A percentile compares a stretch with the other conserved stretches of the same genome.
phyloP scores from a whole-genome alignment of 306 rosid species.

The Acacia acuminata region DNA sequence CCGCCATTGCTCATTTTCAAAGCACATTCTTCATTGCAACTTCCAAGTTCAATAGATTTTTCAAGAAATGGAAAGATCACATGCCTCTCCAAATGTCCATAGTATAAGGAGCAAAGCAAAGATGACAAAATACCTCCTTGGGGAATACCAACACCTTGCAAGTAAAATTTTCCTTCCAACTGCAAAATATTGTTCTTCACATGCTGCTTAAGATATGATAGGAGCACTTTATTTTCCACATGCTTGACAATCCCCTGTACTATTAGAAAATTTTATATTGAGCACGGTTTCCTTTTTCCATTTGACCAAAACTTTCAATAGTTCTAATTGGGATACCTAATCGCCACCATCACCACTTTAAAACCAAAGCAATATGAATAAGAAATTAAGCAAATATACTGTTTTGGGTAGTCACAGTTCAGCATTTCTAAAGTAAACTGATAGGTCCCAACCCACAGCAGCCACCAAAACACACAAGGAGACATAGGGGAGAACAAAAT shows the following conservation, averaged over 20 bases:
- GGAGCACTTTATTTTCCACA: conserved; percentile 47
- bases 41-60: conserved; percentile 42
- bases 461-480: not conserved
- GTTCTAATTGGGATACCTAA: not conserved
- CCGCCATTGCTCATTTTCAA: conserved; percentile 27
- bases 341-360: conserved; percentile 8
- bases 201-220: conserved; percentile 54
- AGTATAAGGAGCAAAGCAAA: conserved; percentile 81
- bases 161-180: conserved; percentile 67
- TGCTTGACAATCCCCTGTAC: conserved; percentile 48
- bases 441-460: not conserved
- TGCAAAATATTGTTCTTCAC: conserved; percentile 77
- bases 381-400: conserved; percentile 3
- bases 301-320: not conserved
- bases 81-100: conserved; percentile 71
- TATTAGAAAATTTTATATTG: conserved; percentile 24
- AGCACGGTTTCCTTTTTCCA: conserved; percentile 10
- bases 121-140: conserved; percentile 92
- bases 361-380: conserved; percentile 10
- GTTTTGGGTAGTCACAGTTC: not conserved
- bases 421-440: not conserved
- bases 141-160: conserved; percentile 83
- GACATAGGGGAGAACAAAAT: not conserved
- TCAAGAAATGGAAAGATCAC: conserved; percentile 74
- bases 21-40: conserved; percentile 33